Evolutionary conservation across 345 rosid species (phyloP).

Genomic region (Isatis tinctoria): DNA sequence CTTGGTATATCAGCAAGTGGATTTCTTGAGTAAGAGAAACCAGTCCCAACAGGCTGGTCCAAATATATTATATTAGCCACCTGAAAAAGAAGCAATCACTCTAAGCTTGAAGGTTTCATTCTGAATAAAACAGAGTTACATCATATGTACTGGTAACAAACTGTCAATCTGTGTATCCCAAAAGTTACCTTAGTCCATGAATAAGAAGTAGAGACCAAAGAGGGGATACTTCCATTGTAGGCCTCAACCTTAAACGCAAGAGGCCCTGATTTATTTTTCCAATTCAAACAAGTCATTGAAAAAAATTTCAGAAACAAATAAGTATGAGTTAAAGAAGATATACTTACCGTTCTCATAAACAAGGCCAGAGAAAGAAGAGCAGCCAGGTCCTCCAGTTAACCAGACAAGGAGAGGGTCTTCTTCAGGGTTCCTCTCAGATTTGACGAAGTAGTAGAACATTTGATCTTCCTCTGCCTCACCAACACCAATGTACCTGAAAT

Average conservation of each 20-base stretch:
- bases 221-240: slow-evolving; percentile 64
- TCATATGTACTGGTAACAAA: neutral
- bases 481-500: slow-evolving; percentile 34
- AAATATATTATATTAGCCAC: slow-evolving; percentile 58
- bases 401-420: slow-evolving; percentile 36
- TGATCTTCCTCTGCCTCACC: slow-evolving; percentile 34
- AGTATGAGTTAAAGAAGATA: neutral
- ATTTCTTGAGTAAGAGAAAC: slow-evolving; percentile 57
- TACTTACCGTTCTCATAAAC: slow-evolving; percentile 25
- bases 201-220: slow-evolving; percentile 46
- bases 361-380: slow-evolving; percentile 37
- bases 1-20: slow-evolving; percentile 37
- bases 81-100: slow-evolving; percentile 38
- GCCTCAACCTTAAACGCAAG: slow-evolving; percentile 41
- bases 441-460: slow-evolving; percentile 36
- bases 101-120: slow-evolving; percentile 31
- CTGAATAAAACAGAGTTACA: neutral
- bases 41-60: slow-evolving; percentile 67
- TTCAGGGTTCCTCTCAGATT: slow-evolving; percentile 33
- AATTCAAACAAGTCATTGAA: neutral
- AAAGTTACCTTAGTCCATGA: slow-evolving; percentile 58
- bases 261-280: slow-evolving; percentile 45
- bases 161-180: neutral
- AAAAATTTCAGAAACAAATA: neutral
- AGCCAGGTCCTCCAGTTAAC: slow-evolving; percentile 42